Evolutionary conservation across 345 rosid genomes (phyloP).

Genomic region (Luvunga scandens): DNA sequence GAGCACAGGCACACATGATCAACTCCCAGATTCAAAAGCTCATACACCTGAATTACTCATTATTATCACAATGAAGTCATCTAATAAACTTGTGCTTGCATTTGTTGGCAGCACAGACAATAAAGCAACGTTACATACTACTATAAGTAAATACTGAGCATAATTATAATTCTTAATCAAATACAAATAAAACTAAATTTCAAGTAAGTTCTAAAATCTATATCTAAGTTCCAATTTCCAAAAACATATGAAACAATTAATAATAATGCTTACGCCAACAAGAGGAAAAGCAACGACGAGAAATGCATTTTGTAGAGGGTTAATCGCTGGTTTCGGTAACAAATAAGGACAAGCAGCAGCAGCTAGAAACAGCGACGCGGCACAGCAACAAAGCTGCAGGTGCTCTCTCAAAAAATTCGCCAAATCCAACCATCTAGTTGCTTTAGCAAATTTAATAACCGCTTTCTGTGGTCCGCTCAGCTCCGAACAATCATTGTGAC

Average conservation of each 20-base stretch:
- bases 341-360: conserved; percentile 77
- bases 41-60: neutral
- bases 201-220: neutral
- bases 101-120: neutral
- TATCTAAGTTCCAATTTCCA: neutral
- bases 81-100: neutral
- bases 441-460: conserved; percentile 58
- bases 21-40: neutral
- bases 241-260: neutral
- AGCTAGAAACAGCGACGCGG: conserved; percentile 67
- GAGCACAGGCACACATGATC: neutral
- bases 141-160: neutral
- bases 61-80: neutral
- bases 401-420: conserved; percentile 85
- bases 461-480: conserved; percentile 50
- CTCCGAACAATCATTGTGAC: conserved; percentile 31
- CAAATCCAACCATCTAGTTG: conserved; percentile 66
- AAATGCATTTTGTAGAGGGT: conserved; percentile 63
- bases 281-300: conserved; percentile 77
- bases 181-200: neutral
- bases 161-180: neutral
- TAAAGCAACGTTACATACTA: neutral
- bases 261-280: conserved; percentile 63
- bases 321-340: conserved; percentile 56
- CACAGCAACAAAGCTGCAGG: conserved; percentile 75